Evolutionary conservation across 345 rosid genomes (phyloP).

Genomic region (Populus ilicifolia): DNA sequence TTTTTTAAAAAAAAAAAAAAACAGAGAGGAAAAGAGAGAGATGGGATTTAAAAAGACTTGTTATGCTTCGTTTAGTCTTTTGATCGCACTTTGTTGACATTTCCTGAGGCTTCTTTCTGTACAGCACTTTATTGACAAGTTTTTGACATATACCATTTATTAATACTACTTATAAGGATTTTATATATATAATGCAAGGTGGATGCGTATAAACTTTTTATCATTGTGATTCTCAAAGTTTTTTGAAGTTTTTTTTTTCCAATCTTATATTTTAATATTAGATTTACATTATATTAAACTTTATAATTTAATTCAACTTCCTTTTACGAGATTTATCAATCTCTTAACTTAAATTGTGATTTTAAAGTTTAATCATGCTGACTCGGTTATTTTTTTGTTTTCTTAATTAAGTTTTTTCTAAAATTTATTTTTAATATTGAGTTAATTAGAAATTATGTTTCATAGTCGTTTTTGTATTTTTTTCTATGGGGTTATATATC

Average conservation of each 20-base stretch:
- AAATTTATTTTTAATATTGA: too few species aligned
- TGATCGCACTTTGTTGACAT: slow-evolving; percentile 24
- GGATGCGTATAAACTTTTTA: background rate
- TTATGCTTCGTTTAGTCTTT: slow-evolving; percentile 22
- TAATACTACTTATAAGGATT: background rate
- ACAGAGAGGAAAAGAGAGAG: background rate
- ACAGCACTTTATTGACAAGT: slow-evolving; percentile 25
- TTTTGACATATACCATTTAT: background rate
- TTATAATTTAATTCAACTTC: too few species aligned
- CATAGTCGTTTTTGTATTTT: too few species aligned
- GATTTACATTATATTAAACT: accelerated
- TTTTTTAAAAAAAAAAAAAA: background rate
- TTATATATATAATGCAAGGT: background rate
- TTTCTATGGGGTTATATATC: too few species aligned
- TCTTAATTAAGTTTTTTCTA: too few species aligned
- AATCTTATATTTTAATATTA: accelerated
- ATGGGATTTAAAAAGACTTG: slow-evolving; percentile 6
- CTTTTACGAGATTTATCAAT: too few species aligned
- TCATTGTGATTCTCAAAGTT: too few species aligned
- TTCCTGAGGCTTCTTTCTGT: slow-evolving; percentile 17
- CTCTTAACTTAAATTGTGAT: accelerated
- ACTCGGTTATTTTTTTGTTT: too few species aligned
- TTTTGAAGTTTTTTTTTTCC: too few species aligned
- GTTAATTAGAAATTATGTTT: accelerated
- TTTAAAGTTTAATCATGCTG: too few species aligned